phyloP scores from a whole-genome alignment of 2,329 filamentous ascomycete species.

The Cladosporium phlei region DNA sequence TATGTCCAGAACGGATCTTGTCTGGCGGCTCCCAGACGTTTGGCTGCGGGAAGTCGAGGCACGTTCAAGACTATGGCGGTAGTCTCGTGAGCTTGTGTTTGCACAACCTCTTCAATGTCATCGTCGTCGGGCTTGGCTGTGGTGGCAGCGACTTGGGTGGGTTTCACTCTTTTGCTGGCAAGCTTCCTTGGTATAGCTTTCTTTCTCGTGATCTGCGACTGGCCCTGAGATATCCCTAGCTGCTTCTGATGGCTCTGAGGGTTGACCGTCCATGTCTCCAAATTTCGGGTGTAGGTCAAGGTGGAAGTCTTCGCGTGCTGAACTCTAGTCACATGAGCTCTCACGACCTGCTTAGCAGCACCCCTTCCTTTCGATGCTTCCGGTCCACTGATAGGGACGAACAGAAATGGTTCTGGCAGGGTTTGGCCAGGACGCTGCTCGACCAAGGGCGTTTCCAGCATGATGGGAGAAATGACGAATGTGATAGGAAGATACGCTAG shows the following conservation, averaged over 20 bases:
- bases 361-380: conserved; percentile 21
- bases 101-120: neutral
- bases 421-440: neutral
- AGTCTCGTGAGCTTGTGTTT: neutral
- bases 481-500: too few species aligned
- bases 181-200: neutral
- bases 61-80: neutral
- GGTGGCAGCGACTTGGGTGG: neutral
- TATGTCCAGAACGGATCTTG: conserved; percentile 20
- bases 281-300: conserved; percentile 14
- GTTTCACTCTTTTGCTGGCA: neutral
- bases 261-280: conserved; percentile 20
- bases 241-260: conserved; percentile 15
- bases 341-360: conserved; percentile 17
- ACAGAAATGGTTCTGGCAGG: conserved; percentile 17
- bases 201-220: neutral
- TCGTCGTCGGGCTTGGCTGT: too few species aligned
- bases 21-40: conserved; percentile 5
- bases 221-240: neutral
- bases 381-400: conserved; percentile 17
- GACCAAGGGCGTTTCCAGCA: neutral
- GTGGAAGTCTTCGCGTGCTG: conserved; percentile 18
- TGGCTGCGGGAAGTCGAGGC: conserved; percentile 1
- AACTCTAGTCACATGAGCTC: conserved; percentile 20
- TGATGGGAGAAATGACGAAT: too few species aligned